phyloP scores from a whole-genome alignment of 352 stramenopile species.

The Pythium folliculosum region DNA sequence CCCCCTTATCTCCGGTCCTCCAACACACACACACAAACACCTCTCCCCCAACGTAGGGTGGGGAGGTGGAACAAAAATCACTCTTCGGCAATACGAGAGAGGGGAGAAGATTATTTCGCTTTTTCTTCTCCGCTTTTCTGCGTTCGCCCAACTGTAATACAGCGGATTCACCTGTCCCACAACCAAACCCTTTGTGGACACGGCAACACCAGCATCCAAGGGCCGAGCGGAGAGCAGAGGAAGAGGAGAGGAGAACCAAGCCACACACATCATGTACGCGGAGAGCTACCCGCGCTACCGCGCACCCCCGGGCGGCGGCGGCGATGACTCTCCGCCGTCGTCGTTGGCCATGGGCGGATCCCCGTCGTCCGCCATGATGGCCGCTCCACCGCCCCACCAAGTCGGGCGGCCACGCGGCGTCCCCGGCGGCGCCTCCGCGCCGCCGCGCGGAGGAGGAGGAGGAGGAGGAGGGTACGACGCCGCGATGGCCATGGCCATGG shows the following conservation, averaged over 20 bases:
- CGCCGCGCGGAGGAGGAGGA: not conserved
- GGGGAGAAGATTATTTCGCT: conserved; percentile 17
- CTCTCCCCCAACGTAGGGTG: not conserved
- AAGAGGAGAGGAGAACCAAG: not conserved
- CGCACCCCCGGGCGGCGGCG: not conserved
- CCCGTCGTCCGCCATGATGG: not conserved
- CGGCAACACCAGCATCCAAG: conserved; percentile 1
- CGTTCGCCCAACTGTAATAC: not conserved
- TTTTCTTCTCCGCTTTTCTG: conserved; percentile 11
- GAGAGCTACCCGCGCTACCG: conserved; percentile 17
- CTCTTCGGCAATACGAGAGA: not conserved
- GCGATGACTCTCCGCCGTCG: not conserved
- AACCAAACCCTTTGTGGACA: not conserved
- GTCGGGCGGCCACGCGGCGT: conserved; percentile 7
- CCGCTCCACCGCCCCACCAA: not conserved
- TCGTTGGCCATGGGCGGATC: not conserved
- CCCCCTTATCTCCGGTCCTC: no score
- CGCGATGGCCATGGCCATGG: not conserved
- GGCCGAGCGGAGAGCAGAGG: no score
- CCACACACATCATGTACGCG: conserved; percentile 6
- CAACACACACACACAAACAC: no score
- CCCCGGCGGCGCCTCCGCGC: not conserved
- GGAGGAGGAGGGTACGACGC: conserved; percentile 10
- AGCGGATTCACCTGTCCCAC: conserved; percentile 2
- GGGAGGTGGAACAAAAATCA: conserved; percentile 8